Evolutionary conservation across 148 eudicot genomes (phyloP).

Genomic region (Dysphania ambrosioides): DNA sequence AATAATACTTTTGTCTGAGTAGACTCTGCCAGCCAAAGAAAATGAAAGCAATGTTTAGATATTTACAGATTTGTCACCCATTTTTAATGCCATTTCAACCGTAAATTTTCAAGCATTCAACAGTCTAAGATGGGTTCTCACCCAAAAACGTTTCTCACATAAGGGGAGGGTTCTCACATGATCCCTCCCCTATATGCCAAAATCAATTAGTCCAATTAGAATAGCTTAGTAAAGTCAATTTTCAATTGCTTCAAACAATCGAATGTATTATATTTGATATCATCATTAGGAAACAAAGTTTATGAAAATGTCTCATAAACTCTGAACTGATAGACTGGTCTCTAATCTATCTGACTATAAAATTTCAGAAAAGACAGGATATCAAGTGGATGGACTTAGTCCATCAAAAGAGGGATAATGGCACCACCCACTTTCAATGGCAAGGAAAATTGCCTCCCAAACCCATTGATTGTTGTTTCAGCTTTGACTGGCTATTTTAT

Average conservation of each 20-base stretch:
- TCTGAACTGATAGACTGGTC: background rate
- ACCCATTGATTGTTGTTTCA: conserved; percentile 8
- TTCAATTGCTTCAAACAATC: no score
- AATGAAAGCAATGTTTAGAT: no score
- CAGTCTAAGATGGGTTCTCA: no score
- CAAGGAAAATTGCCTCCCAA: conserved; percentile 10
- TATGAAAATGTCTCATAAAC: no score
- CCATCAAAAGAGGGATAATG: conserved; percentile 21
- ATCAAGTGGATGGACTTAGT: conserved; percentile 20
- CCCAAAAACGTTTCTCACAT: no score
- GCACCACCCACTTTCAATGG: conserved; percentile 30
- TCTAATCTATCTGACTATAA: background rate
- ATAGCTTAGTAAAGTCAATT: background rate
- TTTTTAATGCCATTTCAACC: no score
- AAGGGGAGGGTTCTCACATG: no score
- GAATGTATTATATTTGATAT: background rate
- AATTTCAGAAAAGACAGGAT: background rate
- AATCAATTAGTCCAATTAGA: background rate
- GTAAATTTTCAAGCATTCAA: no score
- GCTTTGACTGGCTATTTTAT: conserved; percentile 11
- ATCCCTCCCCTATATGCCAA: no score
- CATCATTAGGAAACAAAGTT: background rate
- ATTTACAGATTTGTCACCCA: no score
- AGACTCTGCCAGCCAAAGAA: no score
- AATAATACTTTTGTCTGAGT: no score